Percentiles rank a stretch among this genome's conserved stretches.
Conservation (phyloP, 176 grass and related monocot species). For the Zea mays region DNA sequence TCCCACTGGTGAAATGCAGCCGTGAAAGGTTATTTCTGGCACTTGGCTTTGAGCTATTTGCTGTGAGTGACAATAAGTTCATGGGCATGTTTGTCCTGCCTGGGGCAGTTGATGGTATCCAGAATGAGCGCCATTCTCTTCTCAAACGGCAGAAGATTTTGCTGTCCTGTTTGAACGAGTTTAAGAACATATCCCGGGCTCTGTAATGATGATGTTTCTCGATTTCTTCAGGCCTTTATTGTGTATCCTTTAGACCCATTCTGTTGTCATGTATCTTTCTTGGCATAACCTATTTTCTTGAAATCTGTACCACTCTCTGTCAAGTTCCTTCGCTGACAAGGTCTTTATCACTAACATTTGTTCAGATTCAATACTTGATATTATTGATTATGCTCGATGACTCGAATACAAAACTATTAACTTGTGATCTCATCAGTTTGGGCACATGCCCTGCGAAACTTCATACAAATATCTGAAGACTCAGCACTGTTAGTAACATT, state of each 20-base stretch:
- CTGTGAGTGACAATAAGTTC: slow-evolving; percentile 86
- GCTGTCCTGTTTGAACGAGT: slow-evolving; percentile 80
- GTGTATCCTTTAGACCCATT: slow-evolving; percentile 4
- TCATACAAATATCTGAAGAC: slow-evolving; percentile 2
- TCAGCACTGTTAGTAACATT: background rate
- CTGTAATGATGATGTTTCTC: slow-evolving; percentile 42
- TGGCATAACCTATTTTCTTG: slow-evolving; percentile 11
- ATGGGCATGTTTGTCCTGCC: slow-evolving; percentile 97
- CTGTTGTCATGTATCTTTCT: slow-evolving; percentile 12
- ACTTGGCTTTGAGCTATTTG: slow-evolving; percentile 82
- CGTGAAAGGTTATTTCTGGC: slow-evolving; percentile 82
- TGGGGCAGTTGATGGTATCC: slow-evolving; percentile 65
- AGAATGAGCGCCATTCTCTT: slow-evolving; percentile 72
- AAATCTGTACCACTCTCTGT: background rate
- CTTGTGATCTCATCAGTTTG: slow-evolving; percentile 22
- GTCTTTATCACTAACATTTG: slow-evolving; percentile 24
- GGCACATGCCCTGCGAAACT: slow-evolving; percentile 1
- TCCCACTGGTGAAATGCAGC: slow-evolving; percentile 51
- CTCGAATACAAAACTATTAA: slow-evolving; percentile 4
- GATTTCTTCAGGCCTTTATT: slow-evolving; percentile 24
- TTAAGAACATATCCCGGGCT: slow-evolving; percentile 78
- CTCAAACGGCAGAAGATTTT: slow-evolving; percentile 92
- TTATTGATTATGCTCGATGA: slow-evolving; percentile 3
- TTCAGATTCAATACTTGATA: slow-evolving; percentile 19
- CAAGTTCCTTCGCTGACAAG: slow-evolving; percentile 49